A percentile compares a stretch with the other conserved stretches of the same genome.
phyloP scores from a whole-genome alignment of 2,329 filamentous ascomycete species.

The Chaetomium strumarium region DNA sequence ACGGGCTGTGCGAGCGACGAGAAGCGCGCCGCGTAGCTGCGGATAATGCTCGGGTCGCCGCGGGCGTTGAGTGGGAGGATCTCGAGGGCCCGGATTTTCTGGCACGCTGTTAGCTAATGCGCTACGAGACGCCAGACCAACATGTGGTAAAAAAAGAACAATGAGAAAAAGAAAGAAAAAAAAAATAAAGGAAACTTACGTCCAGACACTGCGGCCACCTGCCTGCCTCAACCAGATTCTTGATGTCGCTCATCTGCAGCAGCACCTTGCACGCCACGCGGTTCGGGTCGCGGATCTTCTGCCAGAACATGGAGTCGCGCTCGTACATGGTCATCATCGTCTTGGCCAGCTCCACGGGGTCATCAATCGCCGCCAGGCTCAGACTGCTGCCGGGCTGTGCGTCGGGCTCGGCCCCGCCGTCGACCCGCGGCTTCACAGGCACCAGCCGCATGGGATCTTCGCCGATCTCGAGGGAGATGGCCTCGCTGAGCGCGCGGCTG shows the following conservation, averaged over 20 bases:
- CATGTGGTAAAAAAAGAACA: neutral
- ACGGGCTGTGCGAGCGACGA: slow-evolving; percentile 72
- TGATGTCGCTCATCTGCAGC: slow-evolving; percentile 57
- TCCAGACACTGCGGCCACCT: slow-evolving; percentile 55
- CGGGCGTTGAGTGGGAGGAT: slow-evolving; percentile 73
- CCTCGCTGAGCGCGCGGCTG: slow-evolving; percentile 84
- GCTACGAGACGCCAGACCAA: neutral
- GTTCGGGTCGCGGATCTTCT: slow-evolving; percentile 52
- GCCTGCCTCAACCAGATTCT: slow-evolving; percentile 47
- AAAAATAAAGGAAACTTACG: slow-evolving; percentile 38
- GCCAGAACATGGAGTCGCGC: slow-evolving; percentile 54
- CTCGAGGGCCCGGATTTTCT: slow-evolving; percentile 65
- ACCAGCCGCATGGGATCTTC: slow-evolving; percentile 72
- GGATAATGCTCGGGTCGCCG: slow-evolving; percentile 73
- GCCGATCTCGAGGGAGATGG: slow-evolving; percentile 78
- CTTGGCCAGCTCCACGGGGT: slow-evolving; percentile 53
- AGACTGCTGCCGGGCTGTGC: slow-evolving; percentile 49
- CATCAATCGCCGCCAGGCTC: slow-evolving; percentile 53
- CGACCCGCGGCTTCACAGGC: slow-evolving; percentile 67
- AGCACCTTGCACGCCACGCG: slow-evolving; percentile 51
- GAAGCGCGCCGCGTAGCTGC: slow-evolving; percentile 75
- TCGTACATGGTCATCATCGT: slow-evolving; percentile 61
- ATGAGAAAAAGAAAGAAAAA: neutral
- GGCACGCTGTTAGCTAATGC: slow-evolving; percentile 3
- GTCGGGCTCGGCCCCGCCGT: slow-evolving; percentile 30